Conservation (phyloP, 768 basidiomycete species). For the Boletus rubroflammeus region DNA sequence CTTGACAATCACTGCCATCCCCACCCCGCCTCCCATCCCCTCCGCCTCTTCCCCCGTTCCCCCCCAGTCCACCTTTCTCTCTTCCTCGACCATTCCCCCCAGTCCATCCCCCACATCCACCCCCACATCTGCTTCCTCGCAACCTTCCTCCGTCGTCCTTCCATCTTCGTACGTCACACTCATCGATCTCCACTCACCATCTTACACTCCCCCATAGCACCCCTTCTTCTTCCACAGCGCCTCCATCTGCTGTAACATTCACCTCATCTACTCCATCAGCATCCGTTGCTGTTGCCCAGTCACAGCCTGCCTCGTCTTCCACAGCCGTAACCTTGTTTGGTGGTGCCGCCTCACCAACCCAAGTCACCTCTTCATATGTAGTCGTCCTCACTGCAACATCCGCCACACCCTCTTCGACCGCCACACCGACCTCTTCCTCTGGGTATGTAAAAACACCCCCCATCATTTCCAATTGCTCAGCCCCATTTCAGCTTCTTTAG, state of each 20-base stretch:
- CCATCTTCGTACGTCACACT: constrained; percentile 9
- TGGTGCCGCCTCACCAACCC: not conserved
- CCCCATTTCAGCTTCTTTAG: constrained; percentile 39
- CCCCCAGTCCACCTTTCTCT: not conserved
- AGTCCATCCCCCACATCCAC: not conserved
- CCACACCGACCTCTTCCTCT: constrained; percentile 16
- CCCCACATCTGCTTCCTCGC: not conserved
- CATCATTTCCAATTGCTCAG: not conserved
- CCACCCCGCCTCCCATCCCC: no score
- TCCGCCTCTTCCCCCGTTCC: not conserved
- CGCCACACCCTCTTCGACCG: constrained; percentile 13
- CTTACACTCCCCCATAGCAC: constrained; percentile 3
- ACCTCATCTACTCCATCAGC: not conserved
- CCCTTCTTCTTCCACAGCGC: not conserved
- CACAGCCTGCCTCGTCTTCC: constrained; percentile 2
- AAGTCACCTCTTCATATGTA: not conserved
- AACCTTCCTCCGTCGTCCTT: not conserved
- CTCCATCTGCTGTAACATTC: not conserved
- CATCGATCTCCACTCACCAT: not conserved
- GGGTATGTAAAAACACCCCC: constrained; percentile 11
- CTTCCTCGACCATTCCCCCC: not conserved
- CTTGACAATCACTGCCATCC: not conserved
- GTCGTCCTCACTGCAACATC: not conserved
- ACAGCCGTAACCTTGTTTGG: not conserved
- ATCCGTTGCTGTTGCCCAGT: not conserved